Percentiles rank a stretch among this genome's conserved stretches.
phyloP scores from a whole-genome alignment of 2,329 filamentous ascomycete genomes.

The Aureobasidium sp. region DNA sequence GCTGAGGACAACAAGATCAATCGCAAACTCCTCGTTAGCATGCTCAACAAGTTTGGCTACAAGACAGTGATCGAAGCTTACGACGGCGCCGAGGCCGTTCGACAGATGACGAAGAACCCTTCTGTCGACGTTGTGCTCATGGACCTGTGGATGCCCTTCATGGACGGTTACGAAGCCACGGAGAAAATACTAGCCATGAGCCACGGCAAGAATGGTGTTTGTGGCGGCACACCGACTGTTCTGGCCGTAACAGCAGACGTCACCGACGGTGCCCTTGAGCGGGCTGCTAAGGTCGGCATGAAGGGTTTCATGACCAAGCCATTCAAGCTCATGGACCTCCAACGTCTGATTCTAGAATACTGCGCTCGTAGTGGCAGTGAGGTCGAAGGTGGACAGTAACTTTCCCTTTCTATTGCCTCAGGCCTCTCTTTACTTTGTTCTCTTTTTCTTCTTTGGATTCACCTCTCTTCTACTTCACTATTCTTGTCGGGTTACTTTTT shows the following conservation, averaged over 20 bases:
- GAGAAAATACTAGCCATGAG: slow-evolving; percentile 52
- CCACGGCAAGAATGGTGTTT: slow-evolving; percentile 15
- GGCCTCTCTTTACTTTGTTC: background rate
- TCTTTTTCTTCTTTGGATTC: background rate
- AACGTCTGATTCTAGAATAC: slow-evolving; percentile 50
- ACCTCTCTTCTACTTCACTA: background rate
- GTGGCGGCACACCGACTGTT: slow-evolving; percentile 35
- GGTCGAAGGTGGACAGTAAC: background rate
- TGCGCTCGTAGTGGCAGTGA: slow-evolving; percentile 26
- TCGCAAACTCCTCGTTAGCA: slow-evolving; percentile 57
- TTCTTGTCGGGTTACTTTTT: background rate
- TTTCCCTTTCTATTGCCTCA: background rate
- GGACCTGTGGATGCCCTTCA: slow-evolving; percentile 71
- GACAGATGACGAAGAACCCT: slow-evolving; percentile 42
- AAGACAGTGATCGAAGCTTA: slow-evolving; percentile 56
- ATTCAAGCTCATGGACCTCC: slow-evolving; percentile 56
- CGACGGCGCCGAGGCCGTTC: slow-evolving; percentile 61
- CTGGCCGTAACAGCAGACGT: slow-evolving; percentile 62
- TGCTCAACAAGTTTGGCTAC: slow-evolving; percentile 62
- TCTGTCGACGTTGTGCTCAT: slow-evolving; percentile 59
- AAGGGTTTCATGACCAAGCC: slow-evolving; percentile 63
- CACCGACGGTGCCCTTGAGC: slow-evolving; percentile 54
- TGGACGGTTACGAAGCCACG: slow-evolving; percentile 65
- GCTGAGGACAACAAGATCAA: slow-evolving; percentile 70
- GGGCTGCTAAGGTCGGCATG: slow-evolving; percentile 57